Evolutionary conservation across 768 basidiomycete genomes (phyloP).

Genomic region (Pisolithus sp.): DNA sequence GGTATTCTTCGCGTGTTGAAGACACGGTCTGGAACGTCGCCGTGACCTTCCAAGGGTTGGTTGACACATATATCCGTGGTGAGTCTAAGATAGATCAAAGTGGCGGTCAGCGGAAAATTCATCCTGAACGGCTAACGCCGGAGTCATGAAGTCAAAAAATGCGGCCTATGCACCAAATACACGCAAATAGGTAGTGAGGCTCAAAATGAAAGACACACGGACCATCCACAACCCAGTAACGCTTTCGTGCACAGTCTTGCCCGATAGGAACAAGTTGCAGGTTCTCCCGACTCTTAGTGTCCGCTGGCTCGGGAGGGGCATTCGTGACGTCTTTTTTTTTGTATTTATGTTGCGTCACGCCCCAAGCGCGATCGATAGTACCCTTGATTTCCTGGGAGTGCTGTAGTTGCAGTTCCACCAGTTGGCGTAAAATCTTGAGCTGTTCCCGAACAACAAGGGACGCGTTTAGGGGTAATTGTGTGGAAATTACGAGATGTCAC

Average conservation of each 20-base stretch:
- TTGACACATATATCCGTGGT: conserved; percentile 75
- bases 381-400: conserved; percentile 65
- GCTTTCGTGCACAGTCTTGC: conserved; percentile 67
- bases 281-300: conserved; percentile 60
- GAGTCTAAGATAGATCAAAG: conserved; percentile 55
- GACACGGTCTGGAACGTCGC: conserved; percentile 69
- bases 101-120: conserved; percentile 28
- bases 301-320: conserved; percentile 49
- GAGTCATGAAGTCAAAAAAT: conserved; percentile 37
- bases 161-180: conserved; percentile 55
- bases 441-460: conserved; percentile 27
- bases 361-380: conserved; percentile 80
- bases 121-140: conserved; percentile 31
- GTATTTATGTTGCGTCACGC: conserved; percentile 76
- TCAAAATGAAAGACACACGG: conserved; percentile 46
- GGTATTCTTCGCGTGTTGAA: conserved; percentile 69
- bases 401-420: conserved; percentile 77
- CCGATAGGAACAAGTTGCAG: conserved; percentile 68
- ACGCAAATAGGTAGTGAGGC: conserved; percentile 53
- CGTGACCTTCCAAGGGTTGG: conserved; percentile 86
- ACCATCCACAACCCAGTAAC: conserved; percentile 89
- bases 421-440: conserved; percentile 78
- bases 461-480: conserved; percentile 24
- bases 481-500: conserved; percentile 27
- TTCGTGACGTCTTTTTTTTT: conserved; percentile 67